phyloP scores from a whole-genome alignment of 2,329 filamentous ascomycete species.

The Aspergillus ochraceus region DNA sequence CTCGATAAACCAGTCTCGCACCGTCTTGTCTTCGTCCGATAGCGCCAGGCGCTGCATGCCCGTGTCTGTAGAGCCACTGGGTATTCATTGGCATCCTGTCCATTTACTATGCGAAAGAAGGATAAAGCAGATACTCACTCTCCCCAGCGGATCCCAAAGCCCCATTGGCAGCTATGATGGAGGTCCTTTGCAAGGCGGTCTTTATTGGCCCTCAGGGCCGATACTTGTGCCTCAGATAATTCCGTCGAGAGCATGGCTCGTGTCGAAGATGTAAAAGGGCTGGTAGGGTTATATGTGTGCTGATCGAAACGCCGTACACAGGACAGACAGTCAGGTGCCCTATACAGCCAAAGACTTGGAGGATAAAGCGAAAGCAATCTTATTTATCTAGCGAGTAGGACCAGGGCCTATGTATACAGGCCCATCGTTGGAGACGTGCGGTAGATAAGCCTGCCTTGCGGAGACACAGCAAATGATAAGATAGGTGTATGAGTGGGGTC shows the following conservation, averaged over 20 bases:
- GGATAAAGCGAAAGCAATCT: slow-evolving; percentile 5
- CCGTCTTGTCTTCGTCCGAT: slow-evolving; percentile 69
- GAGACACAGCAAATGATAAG: slow-evolving; percentile 11
- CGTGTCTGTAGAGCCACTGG: slow-evolving; percentile 57
- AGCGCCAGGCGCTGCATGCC: slow-evolving; percentile 76
- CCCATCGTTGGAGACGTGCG: not conserved
- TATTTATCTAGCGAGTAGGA: not conserved
- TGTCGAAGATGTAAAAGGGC: slow-evolving; percentile 13
- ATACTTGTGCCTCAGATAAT: slow-evolving; percentile 53
- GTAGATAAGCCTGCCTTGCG: slow-evolving; percentile 4
- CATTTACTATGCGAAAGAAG: not conserved
- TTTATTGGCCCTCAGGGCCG: slow-evolving; percentile 58
- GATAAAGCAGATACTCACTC: slow-evolving; percentile 49
- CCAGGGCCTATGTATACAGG: not conserved
- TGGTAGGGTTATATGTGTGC: slow-evolving; percentile 7
- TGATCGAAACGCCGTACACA: not conserved
- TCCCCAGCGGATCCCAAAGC: slow-evolving; percentile 66
- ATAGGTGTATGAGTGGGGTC: slow-evolving; percentile 14
- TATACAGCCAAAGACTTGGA: slow-evolving; percentile 1
- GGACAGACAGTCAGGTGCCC: slow-evolving; percentile 4
- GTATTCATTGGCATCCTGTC: not conserved
- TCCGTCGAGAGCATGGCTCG: slow-evolving; percentile 39
- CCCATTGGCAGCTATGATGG: slow-evolving; percentile 67
- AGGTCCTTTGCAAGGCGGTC: slow-evolving; percentile 62
- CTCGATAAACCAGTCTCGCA: slow-evolving; percentile 72